Base-by-base conservation (phyloP, 129 eudicot genomes). In the Flaveria ramosissima region DNA sequence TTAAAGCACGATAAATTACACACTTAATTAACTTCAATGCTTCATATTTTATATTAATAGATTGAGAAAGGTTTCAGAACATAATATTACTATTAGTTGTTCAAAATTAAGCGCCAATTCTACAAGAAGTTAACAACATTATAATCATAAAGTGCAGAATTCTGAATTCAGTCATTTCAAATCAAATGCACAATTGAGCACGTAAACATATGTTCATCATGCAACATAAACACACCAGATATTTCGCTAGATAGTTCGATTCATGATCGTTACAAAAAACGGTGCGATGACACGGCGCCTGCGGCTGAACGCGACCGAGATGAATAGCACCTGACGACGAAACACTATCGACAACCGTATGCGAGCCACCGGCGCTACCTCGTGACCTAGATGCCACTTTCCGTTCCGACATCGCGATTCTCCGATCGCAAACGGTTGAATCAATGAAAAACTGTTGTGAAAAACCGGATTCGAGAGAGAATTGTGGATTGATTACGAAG, bases 201-300 rank as follows among this genome's bases (percentile, higher is more conserved):
- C 15, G 15, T 56, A 56, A 3, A 20, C 20, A 9, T 42, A 2
- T 60, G n/a, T 21, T 17, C 30, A 42, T 17, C 2, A 21, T 6
- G 42, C 48, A 4, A 80, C 16, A 17, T 17, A 17, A 43, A 75
- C 77, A 42, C 0, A 93, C 99, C 94, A 86, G 91, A 82, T 72
- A 95, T 74, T 89, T 82, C 63, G 90, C 90, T 51, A 91, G 88
- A 36, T 76, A 71, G 73, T 95, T 95, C 9, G 89, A 91, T 2
- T 95, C 97, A 1, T 94, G 96, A 84, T 95, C 97, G 77, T 95
- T 95, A 73, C 97, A 92, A 53, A 84, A 92, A 47, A 95, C 87
- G 66, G 97, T 91, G 16, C 99, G 96, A 77, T 91, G 88, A 78
- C 92, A 86, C 4, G 99, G 99, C 27, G 99, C 96, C 84, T 95